These are phyloP conservation scores for Cladosporium colombiae DNA, from an alignment of 2,329 filamentous ascomycete genomes.

Conservation along the genomic window DNA sequence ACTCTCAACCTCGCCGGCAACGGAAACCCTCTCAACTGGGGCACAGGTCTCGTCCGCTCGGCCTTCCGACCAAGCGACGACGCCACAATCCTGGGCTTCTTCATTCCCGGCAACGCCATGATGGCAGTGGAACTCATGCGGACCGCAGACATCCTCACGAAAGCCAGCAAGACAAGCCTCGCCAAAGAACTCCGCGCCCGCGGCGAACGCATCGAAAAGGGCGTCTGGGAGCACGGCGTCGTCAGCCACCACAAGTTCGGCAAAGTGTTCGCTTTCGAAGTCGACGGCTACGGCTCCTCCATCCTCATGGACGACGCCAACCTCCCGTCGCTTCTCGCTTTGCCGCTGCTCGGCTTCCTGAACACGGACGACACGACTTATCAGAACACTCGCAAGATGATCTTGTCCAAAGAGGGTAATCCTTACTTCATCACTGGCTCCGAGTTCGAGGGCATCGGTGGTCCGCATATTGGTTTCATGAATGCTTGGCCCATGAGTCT, in stretches of 20 bases:
- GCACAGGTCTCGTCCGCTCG: constrained; percentile 82
- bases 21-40: constrained; percentile 86
- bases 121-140: constrained; percentile 86
- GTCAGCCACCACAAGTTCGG: constrained; percentile 74
- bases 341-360: constrained; percentile 78
- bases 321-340: constrained; percentile 74
- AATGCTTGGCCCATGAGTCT: constrained; percentile 98
- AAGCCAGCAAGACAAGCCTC: constrained; percentile 57
- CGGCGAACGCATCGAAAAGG: constrained; percentile 67
- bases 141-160: constrained; percentile 67
- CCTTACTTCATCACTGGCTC: constrained; percentile 82
- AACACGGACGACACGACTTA: constrained; percentile 68
- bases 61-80: constrained; percentile 96
- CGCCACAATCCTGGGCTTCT: constrained; percentile 88
- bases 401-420: constrained; percentile 74
- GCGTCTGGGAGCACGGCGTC: constrained; percentile 82
- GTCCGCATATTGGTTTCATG: constrained; percentile 75
- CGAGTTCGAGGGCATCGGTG: constrained; percentile 85
- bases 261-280: constrained; percentile 81
- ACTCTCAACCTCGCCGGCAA: constrained; percentile 79
- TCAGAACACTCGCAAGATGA: constrained; percentile 82
- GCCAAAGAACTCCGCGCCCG: constrained; percentile 55
- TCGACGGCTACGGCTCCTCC: constrained; percentile 80
- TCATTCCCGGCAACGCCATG: constrained; percentile 95
- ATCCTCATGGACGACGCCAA: constrained; percentile 92